Evolutionary conservation across 2,329 filamentous ascomycete species (phyloP).

Genomic region (Xylaria digitata): DNA sequence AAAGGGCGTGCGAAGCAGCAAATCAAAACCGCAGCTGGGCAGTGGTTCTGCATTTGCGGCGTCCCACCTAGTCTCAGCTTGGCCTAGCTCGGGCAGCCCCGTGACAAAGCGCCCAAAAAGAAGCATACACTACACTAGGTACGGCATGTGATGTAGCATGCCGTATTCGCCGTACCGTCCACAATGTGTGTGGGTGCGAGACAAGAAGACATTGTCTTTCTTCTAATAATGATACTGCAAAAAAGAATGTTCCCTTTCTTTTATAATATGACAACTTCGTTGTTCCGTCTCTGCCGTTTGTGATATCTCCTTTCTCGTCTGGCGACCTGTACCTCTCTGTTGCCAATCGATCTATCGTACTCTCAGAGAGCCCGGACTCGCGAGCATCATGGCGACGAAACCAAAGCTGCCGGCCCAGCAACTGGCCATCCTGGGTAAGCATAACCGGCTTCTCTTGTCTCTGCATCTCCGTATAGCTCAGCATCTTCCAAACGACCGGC

Average conservation of each 20-base stretch:
- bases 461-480: conserved; percentile 1
- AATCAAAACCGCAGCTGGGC: conserved; percentile 26
- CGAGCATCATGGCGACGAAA: conserved; percentile 40
- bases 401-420: conserved; percentile 81
- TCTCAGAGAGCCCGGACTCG: conserved; percentile 3
- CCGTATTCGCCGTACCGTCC: conserved; percentile 8
- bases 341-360: neutral
- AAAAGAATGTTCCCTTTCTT: conserved; percentile 1
- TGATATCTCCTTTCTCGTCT: neutral
- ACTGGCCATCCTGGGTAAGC: conserved; percentile 79
- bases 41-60: conserved; percentile 21
- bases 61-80: conserved; percentile 24
- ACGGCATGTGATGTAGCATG: neutral
- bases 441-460: conserved; percentile 29
- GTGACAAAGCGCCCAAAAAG: too few species aligned
- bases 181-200: conserved; percentile 1
- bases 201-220: conserved; percentile 13
- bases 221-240: neutral
- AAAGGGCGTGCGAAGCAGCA: conserved; percentile 4
- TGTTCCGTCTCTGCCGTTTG: neutral
- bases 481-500: neutral
- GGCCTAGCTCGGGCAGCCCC: conserved; percentile 19
- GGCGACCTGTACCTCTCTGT: neutral
- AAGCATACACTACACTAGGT: neutral
- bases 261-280: conserved; percentile 18